Conservation (phyloP, 1,284 basidiomycete genomes). For the Athelia sp. region DNA sequence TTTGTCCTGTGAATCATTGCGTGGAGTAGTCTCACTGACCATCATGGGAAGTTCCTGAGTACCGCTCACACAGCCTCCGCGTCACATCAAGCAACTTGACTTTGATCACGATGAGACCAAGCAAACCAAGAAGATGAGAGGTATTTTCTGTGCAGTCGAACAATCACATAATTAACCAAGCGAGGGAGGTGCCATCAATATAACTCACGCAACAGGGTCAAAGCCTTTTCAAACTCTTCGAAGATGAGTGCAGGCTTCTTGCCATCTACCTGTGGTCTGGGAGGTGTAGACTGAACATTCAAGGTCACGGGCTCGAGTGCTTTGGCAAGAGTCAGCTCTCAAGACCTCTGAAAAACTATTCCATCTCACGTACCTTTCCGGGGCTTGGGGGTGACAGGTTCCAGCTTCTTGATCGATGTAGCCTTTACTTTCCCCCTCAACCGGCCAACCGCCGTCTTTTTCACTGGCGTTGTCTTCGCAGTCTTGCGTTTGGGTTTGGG, state of each 20-base stretch:
- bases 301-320: constrained; percentile 31
- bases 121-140: constrained; percentile 63
- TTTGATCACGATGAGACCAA: constrained; percentile 46
- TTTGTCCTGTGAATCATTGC: background rate
- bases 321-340: constrained; percentile 11
- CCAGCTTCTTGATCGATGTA: constrained; percentile 7
- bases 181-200: constrained; percentile 6
- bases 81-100: constrained; percentile 48
- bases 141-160: constrained; percentile 43
- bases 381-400: constrained; percentile 35
- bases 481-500: constrained; percentile 17
- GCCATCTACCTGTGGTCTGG: constrained; percentile 14
- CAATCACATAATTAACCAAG: constrained; percentile 13
- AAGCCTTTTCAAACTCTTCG: constrained; percentile 45
- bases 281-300: constrained; percentile 25
- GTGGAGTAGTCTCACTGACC: constrained; percentile 32
- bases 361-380: constrained; percentile 32
- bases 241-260: constrained; percentile 26
- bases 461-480: constrained; percentile 18
- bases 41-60: constrained; percentile 38
- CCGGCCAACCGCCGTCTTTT: constrained; percentile 8
- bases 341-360: background rate
- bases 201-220: constrained; percentile 48
- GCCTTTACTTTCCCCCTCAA: constrained; percentile 18
- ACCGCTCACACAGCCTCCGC: constrained; percentile 40